Evolutionary conservation across 106 monocot species (phyloP).

Genomic region (Dendrobium nobile): DNA sequence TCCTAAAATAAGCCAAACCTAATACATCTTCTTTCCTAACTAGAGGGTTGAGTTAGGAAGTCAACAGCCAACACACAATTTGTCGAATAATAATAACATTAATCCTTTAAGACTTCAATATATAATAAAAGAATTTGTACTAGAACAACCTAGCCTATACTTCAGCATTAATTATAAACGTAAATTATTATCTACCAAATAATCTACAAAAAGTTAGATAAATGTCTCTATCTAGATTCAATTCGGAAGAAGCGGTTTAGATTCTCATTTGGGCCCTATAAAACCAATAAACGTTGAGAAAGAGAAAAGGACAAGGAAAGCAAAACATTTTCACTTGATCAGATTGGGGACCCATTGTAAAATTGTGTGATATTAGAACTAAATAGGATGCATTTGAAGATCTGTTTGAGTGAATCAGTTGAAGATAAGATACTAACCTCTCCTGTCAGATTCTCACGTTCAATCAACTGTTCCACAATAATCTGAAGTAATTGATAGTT

Average conservation of each 20-base stretch:
- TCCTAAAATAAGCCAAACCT: no score
- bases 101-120: neutral
- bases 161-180: neutral
- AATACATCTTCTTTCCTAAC: no score
- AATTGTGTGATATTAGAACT: neutral
- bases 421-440: conserved; percentile 30
- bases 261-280: neutral
- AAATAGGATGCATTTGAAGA: neutral
- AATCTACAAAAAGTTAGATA: neutral
- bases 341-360: neutral
- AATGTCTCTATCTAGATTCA: neutral
- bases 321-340: neutral
- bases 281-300: neutral
- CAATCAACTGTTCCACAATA: conserved; percentile 66
- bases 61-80: no score
- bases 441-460: conserved; percentile 69
- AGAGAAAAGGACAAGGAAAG: neutral
- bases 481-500: conserved; percentile 56
- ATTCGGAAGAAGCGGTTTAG: neutral
- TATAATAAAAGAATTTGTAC: neutral
- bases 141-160: neutral
- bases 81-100: no score
- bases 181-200: no score
- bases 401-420: neutral
- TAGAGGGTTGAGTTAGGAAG: no score